Evolutionary conservation across 2,329 filamentous ascomycete species (phyloP), one percentile per base, ranked within the genome.

Genomic region (Karstenula rhodostoma): DNA sequence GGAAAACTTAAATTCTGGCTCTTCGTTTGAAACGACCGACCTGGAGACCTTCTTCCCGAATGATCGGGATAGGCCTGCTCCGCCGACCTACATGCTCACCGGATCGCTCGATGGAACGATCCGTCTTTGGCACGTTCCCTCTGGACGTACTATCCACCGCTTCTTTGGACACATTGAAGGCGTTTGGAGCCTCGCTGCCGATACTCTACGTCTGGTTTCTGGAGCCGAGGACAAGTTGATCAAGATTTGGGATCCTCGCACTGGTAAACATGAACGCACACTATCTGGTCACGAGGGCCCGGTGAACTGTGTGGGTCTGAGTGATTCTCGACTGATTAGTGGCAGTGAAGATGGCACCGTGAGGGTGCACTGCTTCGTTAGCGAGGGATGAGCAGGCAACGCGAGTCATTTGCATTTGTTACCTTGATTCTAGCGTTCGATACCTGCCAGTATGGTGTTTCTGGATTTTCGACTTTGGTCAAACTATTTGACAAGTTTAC

Each of bases 111-210:
- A 99, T 77, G 91, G 90, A 59, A 97, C 93, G 0, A 92, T 98
- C 64, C 90, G 94, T 12, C 85, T 98, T 22, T 99, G 95, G 94
- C 93, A 97, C 75, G 91, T 93, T 1, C 86, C 86, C 5, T 90
- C 90, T 0, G 93, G 92, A 40, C 87, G 88, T 64, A 97, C 92
- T 71, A 84, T 97, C 35, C 91, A 93, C 63, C 96, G 93, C 33
- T 96, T 97, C 83, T 99, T 98, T 75, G 95, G 95, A 0, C 95
- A 99, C 72, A 87, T 99, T 23, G 95, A 99, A 77, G 95, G 95
- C 33, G 90, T 99, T 22, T 99, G 95, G 95, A 91, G 92, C 6
- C 84, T 99, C 2, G 92, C 91, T 0, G 94, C 92, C 3, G 94
- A 98, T 78, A 94, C 91, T 0, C 82, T 98, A 22, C 88, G 95